These are phyloP conservation scores for Annulohypoxylon bovei DNA, from an alignment of 495 filamentous ascomycete genomes.

Conservation along the genomic window DNA sequence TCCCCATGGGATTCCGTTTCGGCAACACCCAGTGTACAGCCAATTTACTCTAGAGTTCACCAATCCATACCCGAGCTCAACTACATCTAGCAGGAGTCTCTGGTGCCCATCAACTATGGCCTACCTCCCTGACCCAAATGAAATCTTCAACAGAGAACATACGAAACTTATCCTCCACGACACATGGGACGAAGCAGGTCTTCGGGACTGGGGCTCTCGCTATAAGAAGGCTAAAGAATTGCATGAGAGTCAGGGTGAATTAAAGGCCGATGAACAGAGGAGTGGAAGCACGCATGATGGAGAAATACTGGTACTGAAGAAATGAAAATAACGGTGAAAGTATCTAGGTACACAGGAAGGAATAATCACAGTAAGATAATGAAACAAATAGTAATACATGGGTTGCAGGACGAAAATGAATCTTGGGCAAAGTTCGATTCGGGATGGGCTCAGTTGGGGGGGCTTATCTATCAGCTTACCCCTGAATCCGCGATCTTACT, in stretches of 20 bases:
- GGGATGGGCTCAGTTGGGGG: no score
- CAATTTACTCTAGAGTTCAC: slow-evolving; percentile 4
- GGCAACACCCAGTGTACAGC: not conserved
- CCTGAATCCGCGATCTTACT: not conserved
- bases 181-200: not conserved
- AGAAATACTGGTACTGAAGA: not conserved
- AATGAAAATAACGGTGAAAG: no score
- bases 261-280: not conserved
- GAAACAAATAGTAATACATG: not conserved
- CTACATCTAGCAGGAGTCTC: not conserved
- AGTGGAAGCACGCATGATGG: not conserved
- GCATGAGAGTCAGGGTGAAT: not conserved
- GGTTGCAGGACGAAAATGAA: not conserved
- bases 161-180: not conserved
- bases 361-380: no score
- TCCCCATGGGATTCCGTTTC: not conserved
- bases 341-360: no score
- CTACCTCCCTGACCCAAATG: not conserved
- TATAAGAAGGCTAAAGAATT: not conserved
- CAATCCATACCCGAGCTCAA: not conserved
- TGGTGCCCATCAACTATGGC: not conserved
- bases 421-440: not conserved
- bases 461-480: no score
- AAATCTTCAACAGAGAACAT: not conserved
- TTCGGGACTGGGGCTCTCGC: not conserved